These are phyloP conservation scores for Arthrocladium fulminans DNA, from an alignment of 2,329 filamentous ascomycete species.

Conservation along the genomic window DNA sequence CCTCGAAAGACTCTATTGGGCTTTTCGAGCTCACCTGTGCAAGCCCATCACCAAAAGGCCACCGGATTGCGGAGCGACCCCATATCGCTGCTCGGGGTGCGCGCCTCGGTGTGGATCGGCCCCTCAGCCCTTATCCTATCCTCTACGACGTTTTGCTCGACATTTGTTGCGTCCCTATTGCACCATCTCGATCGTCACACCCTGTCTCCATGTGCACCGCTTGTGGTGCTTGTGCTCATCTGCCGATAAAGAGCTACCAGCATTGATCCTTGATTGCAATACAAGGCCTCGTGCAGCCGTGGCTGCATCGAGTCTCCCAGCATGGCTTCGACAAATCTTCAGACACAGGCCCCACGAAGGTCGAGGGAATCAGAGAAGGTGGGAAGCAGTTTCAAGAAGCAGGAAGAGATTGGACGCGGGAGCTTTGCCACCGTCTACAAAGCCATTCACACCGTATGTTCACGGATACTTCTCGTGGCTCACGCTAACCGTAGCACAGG, in stretches of 20 bases:
- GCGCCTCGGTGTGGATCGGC: slow-evolving; percentile 2
- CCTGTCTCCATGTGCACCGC: slow-evolving; percentile 4
- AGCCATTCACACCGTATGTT: slow-evolving; percentile 71
- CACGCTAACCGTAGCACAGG: slow-evolving; percentile 17
- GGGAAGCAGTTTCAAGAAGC: slow-evolving; percentile 62
- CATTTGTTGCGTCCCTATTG: neutral
- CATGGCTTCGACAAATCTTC: slow-evolving; percentile 36
- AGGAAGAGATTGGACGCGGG: slow-evolving; percentile 88
- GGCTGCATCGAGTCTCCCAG: slow-evolving; percentile 11
- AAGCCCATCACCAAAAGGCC: neutral
- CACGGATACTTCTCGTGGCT: neutral
- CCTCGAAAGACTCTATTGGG: neutral
- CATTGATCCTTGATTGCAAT: neutral
- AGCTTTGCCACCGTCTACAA: slow-evolving; percentile 96
- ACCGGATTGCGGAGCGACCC: neutral
- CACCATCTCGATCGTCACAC: neutral
- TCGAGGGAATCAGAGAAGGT: slow-evolving; percentile 27
- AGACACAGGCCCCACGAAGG: slow-evolving; percentile 32
- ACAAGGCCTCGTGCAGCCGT: slow-evolving; percentile 4
- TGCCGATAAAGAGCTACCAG: neutral
- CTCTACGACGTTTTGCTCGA: neutral
- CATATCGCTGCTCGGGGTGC: neutral
- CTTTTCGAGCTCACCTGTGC: slow-evolving; percentile 1
- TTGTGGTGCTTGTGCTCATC: neutral
- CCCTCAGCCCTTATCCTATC: slow-evolving; percentile 6